These are phyloP conservation scores for Cicer bijugum DNA, from an alignment of 306 rosid genomes.

Conservation along the genomic window DNA sequence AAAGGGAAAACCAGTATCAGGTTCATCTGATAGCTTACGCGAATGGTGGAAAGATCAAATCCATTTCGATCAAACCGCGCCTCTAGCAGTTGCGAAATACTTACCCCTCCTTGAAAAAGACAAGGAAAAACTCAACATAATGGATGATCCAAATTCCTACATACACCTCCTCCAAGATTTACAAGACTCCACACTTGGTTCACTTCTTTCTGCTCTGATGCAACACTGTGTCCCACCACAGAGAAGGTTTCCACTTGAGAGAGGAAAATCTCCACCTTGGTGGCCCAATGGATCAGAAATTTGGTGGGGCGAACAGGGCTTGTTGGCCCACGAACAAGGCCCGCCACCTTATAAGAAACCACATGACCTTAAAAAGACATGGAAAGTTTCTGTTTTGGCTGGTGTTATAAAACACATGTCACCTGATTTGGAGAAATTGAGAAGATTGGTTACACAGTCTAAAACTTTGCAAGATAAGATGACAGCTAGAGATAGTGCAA, in stretches of 20 bases:
- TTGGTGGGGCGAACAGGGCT: constrained; percentile 66
- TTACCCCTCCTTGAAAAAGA: constrained; percentile 39
- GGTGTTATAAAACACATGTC: constrained; percentile 65
- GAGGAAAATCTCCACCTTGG: constrained; percentile 64
- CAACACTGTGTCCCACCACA: constrained; percentile 64
- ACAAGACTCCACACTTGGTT: constrained; percentile 65
- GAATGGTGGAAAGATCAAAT: constrained; percentile 68
- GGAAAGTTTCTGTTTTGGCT: constrained; percentile 65
- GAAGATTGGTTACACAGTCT: constrained; percentile 58
- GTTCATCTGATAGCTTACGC: constrained; percentile 59
- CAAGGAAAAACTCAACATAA: not conserved
- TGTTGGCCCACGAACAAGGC: constrained; percentile 52
- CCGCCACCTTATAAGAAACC: constrained; percentile 69
- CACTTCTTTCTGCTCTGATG: constrained; percentile 64
- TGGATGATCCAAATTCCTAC: constrained; percentile 49
- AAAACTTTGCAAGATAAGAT: constrained; percentile 67
- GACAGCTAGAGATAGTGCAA: constrained; percentile 61
- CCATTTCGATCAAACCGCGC: constrained; percentile 54
- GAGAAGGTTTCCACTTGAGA: constrained; percentile 58
- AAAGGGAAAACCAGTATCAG: constrained; percentile 63
- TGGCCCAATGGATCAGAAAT: constrained; percentile 62
- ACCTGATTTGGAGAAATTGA: constrained; percentile 53
- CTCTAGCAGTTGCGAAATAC: constrained; percentile 39
- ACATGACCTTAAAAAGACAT: constrained; percentile 68
- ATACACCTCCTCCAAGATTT: constrained; percentile 56